Percentiles rank a stretch among this genome's conserved stretches.
phyloP scores from a whole-genome alignment of 2,329 filamentous ascomycete genomes.

The Colletotrichum scovillei region DNA sequence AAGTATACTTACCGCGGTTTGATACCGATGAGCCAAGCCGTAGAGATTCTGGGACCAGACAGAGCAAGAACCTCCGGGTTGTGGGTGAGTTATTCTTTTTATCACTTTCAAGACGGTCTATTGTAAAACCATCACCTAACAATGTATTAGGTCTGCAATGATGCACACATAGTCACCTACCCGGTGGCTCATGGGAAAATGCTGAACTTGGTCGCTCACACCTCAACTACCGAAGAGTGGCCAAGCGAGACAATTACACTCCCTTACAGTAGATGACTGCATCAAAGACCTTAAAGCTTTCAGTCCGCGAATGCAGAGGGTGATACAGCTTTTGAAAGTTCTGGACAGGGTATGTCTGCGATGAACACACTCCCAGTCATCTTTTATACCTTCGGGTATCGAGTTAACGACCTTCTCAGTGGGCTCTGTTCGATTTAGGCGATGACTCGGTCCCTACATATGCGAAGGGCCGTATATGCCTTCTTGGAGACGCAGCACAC shows the following conservation, averaged over 20 bases:
- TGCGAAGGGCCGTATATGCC: slow-evolving; percentile 54
- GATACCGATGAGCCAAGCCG: slow-evolving; percentile 62
- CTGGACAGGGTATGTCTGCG: slow-evolving; percentile 4
- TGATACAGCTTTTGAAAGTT: background rate
- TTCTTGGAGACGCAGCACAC: slow-evolving; percentile 73
- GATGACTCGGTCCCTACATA: slow-evolving; percentile 56
- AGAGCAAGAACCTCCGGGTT: slow-evolving; percentile 54
- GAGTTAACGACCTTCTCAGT: slow-evolving; percentile 43
- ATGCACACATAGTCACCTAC: slow-evolving; percentile 69
- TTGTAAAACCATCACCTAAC: slow-evolving; percentile 38
- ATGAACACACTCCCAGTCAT: background rate
- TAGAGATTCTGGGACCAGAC: slow-evolving; percentile 56
- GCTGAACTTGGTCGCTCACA: slow-evolving; percentile 65
- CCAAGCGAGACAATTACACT: slow-evolving; percentile 37
- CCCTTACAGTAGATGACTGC: slow-evolving; percentile 8
- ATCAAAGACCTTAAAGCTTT: background rate
- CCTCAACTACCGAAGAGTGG: slow-evolving; percentile 46
- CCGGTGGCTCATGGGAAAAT: slow-evolving; percentile 65
- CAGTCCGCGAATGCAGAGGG: background rate
- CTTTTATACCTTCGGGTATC: background rate
- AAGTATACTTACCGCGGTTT: slow-evolving; percentile 68
- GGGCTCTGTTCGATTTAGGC: slow-evolving; percentile 58
- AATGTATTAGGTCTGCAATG: slow-evolving; percentile 50
- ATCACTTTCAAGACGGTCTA: too few relatives aligned
- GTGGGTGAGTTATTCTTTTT: slow-evolving; percentile 64